A percentile compares a stretch with the other conserved stretches of the same genome.
Evolutionary conservation across 768 basidiomycete species (phyloP).

Genomic region (Boletus sp.): DNA sequence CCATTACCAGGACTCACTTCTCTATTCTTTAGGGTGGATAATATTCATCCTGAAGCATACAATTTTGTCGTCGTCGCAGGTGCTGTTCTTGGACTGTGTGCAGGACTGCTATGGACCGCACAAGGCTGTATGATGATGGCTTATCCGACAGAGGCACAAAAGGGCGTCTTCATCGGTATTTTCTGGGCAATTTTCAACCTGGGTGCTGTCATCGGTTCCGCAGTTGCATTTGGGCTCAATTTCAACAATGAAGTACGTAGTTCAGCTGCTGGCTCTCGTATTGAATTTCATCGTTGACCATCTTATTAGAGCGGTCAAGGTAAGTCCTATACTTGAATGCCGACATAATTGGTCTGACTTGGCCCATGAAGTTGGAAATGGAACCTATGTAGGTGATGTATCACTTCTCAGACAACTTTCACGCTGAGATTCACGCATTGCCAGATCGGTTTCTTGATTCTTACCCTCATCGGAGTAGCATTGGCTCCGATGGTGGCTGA

Average conservation of each 20-base stretch:
- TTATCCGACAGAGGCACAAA: constrained; percentile 77
- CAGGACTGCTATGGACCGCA: constrained; percentile 73
- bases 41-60: constrained; percentile 60
- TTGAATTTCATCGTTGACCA: not conserved
- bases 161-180: constrained; percentile 71
- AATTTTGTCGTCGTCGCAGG: constrained; percentile 70
- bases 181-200: constrained; percentile 87
- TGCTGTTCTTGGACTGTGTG: constrained; percentile 70
- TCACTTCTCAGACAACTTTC: not conserved
- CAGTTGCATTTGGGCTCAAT: constrained; percentile 71
- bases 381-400: constrained; percentile 60
- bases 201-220: constrained; percentile 74
- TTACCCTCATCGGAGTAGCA: constrained; percentile 64
- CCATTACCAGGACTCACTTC: not conserved
- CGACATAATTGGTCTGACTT: constrained; percentile 1
- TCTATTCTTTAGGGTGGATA: constrained; percentile 49
- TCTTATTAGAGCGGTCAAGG: constrained; percentile 27
- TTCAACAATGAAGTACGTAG: constrained; percentile 54
- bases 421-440: not conserved
- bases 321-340: constrained; percentile 11
- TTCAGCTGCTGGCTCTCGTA: not conserved
- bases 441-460: constrained; percentile 71
- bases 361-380: constrained; percentile 51
- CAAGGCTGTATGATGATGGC: constrained; percentile 84
- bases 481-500: constrained; percentile 71